Evolutionary conservation across 306 rosid genomes (phyloP).

Genomic region (cucumber (Cucumis sativus)): DNA sequence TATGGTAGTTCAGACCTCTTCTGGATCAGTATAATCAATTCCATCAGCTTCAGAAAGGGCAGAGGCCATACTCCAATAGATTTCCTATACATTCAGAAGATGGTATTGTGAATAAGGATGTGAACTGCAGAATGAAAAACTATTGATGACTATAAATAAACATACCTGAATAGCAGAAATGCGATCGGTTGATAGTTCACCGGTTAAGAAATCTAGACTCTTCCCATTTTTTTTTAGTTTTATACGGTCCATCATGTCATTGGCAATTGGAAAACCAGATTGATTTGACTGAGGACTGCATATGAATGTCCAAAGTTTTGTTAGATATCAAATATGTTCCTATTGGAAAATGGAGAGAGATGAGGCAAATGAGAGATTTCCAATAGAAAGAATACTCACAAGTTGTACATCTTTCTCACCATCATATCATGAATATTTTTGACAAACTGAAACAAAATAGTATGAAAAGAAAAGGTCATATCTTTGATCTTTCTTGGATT

Average conservation of each 20-base stretch:
- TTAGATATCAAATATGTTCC: neutral
- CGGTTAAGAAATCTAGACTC: constrained; percentile 50
- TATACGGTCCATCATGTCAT: constrained; percentile 30
- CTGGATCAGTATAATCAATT: constrained; percentile 87
- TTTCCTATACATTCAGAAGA: constrained; percentile 41
- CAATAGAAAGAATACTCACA: constrained; percentile 42
- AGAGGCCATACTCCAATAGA: constrained; percentile 88
- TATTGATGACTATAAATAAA: neutral
- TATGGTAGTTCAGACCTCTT: constrained; percentile 50
- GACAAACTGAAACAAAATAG: constrained; percentile 48
- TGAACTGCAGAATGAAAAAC: neutral
- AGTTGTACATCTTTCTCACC: constrained; percentile 61
- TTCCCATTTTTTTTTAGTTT: constrained; percentile 66
- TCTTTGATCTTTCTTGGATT: neutral
- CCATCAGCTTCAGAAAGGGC: constrained; percentile 96
- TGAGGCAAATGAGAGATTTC: neutral
- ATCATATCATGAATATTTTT: constrained; percentile 62
- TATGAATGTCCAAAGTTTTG: constrained; percentile 17
- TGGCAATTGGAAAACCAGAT: constrained; percentile 29
- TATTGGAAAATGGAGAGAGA: neutral
- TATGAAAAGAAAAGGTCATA: neutral
- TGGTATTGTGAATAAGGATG: constrained; percentile 5
- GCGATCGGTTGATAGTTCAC: constrained; percentile 58
- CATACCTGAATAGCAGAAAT: constrained; percentile 73
- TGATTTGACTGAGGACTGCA: constrained; percentile 46